These are phyloP conservation scores for Hagleromyces aurorensis DNA, from an alignment of 805 yeast genomes.

Conservation along the genomic window DNA sequence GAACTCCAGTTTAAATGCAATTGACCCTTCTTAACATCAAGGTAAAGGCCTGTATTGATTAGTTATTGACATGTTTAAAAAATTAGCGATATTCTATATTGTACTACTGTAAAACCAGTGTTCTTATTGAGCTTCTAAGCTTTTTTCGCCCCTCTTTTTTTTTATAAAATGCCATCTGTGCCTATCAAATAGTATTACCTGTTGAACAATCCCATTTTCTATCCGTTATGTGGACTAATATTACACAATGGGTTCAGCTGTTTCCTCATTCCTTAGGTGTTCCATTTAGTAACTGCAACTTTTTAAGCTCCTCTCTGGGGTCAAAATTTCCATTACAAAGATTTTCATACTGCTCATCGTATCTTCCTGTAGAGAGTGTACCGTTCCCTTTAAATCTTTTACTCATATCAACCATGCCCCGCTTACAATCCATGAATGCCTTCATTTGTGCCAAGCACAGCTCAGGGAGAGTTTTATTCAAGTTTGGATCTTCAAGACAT, in stretches of 20 bases:
- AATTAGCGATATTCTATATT: too few species aligned
- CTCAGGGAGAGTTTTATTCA: conserved; percentile 73
- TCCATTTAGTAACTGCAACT: conserved; percentile 55
- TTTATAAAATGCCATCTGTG: not conserved
- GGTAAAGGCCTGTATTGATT: too few species aligned
- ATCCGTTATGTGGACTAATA: too few species aligned
- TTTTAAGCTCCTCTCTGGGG: conserved; percentile 70
- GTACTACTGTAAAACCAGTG: not conserved
- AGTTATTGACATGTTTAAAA: too few species aligned
- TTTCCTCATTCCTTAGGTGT: conserved; percentile 35
- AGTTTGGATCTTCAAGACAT: conserved; percentile 74
- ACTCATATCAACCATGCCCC: conserved; percentile 85
- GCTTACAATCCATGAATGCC: conserved; percentile 83
- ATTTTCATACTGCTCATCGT: conserved; percentile 78
- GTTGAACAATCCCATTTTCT: conserved; percentile 1
- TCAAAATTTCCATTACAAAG: conserved; percentile 76
- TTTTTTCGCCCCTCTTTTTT: conserved; percentile 1
- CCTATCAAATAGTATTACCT: not conserved
- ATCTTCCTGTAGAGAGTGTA: conserved; percentile 84
- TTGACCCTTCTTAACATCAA: too few species aligned
- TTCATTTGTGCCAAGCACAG: conserved; percentile 77
- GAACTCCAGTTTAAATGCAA: too few species aligned
- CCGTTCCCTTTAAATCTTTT: conserved; percentile 93
- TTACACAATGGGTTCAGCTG: not conserved
- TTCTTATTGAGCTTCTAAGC: conserved; percentile 1